Percentiles rank a stretch among this genome's conserved stretches.
These are phyloP conservation scores for Teunomyces lycoperdinae DNA, from an alignment of 805 yeast species.

Conservation along the genomic window DNA sequence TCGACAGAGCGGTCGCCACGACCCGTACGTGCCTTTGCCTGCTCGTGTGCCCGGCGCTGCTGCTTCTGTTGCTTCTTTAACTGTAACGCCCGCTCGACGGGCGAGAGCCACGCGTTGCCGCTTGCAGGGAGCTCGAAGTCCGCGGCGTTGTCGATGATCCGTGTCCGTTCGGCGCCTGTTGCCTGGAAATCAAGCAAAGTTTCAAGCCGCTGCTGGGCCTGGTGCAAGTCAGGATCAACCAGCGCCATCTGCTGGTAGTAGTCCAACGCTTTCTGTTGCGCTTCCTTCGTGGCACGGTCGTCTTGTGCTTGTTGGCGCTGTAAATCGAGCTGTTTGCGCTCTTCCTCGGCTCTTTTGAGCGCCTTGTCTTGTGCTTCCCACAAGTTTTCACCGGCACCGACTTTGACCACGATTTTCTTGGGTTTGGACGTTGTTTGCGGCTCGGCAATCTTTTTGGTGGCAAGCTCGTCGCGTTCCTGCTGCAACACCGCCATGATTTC, in stretches of 20 bases:
- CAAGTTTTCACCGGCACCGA: slow-evolving; percentile 58
- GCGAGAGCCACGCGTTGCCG: slow-evolving; percentile 77
- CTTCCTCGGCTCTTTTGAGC: slow-evolving; percentile 56
- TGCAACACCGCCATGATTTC: slow-evolving; percentile 54
- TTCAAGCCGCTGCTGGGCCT: slow-evolving; percentile 74
- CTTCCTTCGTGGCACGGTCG: slow-evolving; percentile 30
- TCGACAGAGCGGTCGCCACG: slow-evolving; percentile 73
- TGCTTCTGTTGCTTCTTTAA: slow-evolving; percentile 82
- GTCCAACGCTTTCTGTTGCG: slow-evolving; percentile 40
- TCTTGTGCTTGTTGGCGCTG: slow-evolving; percentile 16
- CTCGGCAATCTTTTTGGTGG: slow-evolving; percentile 17
- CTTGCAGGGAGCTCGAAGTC: slow-evolving; percentile 71
- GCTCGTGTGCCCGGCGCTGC: slow-evolving; percentile 58
- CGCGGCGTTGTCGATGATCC: slow-evolving; percentile 87
- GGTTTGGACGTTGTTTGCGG: neutral
- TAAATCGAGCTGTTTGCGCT: slow-evolving; percentile 23
- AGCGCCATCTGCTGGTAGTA: slow-evolving; percentile 38
- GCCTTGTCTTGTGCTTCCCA: slow-evolving; percentile 68
- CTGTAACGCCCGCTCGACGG: slow-evolving; percentile 81
- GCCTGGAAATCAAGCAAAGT: slow-evolving; percentile 77
- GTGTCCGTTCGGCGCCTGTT: slow-evolving; percentile 85
- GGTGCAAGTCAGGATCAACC: slow-evolving; percentile 55
- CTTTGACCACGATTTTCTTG: slow-evolving; percentile 48
- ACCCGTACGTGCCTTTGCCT: slow-evolving; percentile 58
- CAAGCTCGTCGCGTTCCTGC: slow-evolving; percentile 45